These are phyloP conservation scores for Saccharomycopsis capsularis DNA, from an alignment of 805 yeast species.

Conservation along the genomic window DNA sequence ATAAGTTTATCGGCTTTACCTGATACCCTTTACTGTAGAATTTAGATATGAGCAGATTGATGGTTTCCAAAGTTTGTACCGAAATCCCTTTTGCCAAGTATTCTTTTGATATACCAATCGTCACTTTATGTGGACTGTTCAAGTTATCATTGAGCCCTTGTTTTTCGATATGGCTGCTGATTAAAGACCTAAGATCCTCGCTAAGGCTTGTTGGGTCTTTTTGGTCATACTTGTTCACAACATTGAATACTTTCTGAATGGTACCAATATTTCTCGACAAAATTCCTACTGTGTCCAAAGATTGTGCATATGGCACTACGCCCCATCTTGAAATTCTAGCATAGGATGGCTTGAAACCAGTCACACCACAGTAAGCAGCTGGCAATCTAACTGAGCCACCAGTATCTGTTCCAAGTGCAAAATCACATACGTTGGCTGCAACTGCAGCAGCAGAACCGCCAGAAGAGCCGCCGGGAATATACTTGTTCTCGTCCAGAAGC, in stretches of 20 bases:
- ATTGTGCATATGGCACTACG: conserved; percentile 86
- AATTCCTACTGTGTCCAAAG: conserved; percentile 90
- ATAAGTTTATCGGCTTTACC: conserved; percentile 60
- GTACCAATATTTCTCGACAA: conserved; percentile 44
- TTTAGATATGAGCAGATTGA: conserved; percentile 39
- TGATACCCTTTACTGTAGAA: conserved; percentile 40
- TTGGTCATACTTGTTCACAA: conserved; percentile 54
- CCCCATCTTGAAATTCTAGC: conserved; percentile 93
- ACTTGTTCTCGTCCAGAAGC: conserved; percentile 25
- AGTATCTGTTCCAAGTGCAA: conserved; percentile 90
- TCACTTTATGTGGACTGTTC: conserved; percentile 26
- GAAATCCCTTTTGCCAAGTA: conserved; percentile 52
- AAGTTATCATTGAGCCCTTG: conserved; percentile 14
- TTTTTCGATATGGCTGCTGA: conserved; percentile 17
- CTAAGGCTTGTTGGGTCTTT: conserved; percentile 74
- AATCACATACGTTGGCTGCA: conserved; percentile 59
- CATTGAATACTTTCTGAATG: conserved; percentile 43
- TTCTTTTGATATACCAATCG: conserved; percentile 72
- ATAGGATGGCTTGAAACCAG: conserved; percentile 91
- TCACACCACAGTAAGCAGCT: conserved; percentile 74
- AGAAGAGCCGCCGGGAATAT: conserved; percentile 83
- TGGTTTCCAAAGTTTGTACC: conserved; percentile 36
- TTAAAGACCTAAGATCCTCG: conserved; percentile 29
- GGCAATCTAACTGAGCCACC: conserved; percentile 96
- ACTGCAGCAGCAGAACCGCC: conserved; percentile 97